phyloP scores from a whole-genome alignment of 176 grass and related monocot species.

The Canna indica region DNA sequence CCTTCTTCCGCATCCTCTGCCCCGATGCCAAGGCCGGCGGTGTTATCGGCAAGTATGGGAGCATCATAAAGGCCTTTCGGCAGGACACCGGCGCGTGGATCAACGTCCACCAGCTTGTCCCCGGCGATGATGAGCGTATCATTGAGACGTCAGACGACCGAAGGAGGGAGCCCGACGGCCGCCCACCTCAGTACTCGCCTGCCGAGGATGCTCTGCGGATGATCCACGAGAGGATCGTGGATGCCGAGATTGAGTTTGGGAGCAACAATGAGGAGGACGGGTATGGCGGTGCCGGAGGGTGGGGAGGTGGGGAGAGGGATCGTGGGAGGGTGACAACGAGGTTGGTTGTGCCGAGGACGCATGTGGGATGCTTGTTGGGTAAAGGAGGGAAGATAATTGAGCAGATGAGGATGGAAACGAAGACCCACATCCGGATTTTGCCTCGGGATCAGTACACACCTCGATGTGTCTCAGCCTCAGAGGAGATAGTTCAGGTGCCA shows the following conservation, averaged over 20 bases:
- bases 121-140: slow-evolving; percentile 54
- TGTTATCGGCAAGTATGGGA: slow-evolving; percentile 36
- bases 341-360: slow-evolving; percentile 61
- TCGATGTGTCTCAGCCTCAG: slow-evolving; percentile 57
- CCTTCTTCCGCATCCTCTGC: slow-evolving; percentile 87
- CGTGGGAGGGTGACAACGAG: slow-evolving; percentile 58
- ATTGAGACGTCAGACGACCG: slow-evolving; percentile 69
- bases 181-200: slow-evolving; percentile 71
- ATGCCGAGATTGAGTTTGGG: slow-evolving; percentile 50
- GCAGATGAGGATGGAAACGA: slow-evolving; percentile 96
- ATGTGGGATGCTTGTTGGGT: slow-evolving; percentile 84
- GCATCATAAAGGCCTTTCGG: slow-evolving; percentile 32
- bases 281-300: slow-evolving; percentile 10
- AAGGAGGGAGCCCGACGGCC: slow-evolving; percentile 47
- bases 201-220: slow-evolving; percentile 77
- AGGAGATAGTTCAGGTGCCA: slow-evolving; percentile 92
- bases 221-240: slow-evolving; percentile 78
- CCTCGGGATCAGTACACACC: slow-evolving; percentile 74
- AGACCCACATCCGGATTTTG: slow-evolving; percentile 94
- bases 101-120: slow-evolving; percentile 43
- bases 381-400: slow-evolving; percentile 95
- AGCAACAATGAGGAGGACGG: slow-evolving; percentile 48
- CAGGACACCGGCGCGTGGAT: slow-evolving; percentile 71
- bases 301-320: slow-evolving; percentile 34
- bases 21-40: slow-evolving; percentile 62